phyloP scores from a whole-genome alignment of 2,329 filamentous ascomycete genomes.

The Chaetomium olivaceum region DNA sequence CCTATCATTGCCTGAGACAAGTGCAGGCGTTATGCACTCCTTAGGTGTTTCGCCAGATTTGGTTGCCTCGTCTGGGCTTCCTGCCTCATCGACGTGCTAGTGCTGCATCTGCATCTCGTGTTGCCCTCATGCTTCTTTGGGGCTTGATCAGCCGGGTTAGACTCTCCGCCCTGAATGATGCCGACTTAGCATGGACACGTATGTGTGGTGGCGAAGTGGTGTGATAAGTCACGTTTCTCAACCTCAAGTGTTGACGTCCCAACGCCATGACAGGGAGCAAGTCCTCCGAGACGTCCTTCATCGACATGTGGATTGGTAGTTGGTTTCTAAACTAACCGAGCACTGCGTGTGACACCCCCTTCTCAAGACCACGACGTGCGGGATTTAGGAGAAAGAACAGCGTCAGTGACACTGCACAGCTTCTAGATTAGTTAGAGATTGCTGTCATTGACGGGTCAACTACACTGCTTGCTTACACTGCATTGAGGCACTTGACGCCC shows the following conservation, averaged over 20 bases:
- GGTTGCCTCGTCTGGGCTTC: slow-evolving; percentile 13
- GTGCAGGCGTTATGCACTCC: slow-evolving; percentile 2
- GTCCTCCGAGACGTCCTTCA: neutral
- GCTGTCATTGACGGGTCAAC: neutral
- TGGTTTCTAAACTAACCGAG: neutral
- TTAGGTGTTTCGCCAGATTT: neutral
- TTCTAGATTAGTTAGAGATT: slow-evolving; percentile 6
- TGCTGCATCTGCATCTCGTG: slow-evolving; percentile 8
- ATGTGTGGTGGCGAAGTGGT: neutral
- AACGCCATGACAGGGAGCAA: neutral
- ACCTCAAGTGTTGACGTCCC: neutral
- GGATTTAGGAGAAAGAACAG: slow-evolving; percentile 5
- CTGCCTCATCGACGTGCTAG: neutral
- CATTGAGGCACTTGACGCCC: neutral
- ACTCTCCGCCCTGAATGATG: neutral
- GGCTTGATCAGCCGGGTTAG: neutral
- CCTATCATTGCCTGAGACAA: neutral
- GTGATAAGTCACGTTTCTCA: neutral
- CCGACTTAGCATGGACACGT: neutral
- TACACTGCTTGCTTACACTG: neutral
- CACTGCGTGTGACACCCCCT: neutral
- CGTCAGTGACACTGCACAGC: neutral
- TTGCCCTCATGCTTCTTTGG: neutral
- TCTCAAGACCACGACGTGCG: neutral
- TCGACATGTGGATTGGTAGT: neutral